Evolutionary conservation across 306 rosid genomes (phyloP).

Genomic region (Malus sieversii): DNA sequence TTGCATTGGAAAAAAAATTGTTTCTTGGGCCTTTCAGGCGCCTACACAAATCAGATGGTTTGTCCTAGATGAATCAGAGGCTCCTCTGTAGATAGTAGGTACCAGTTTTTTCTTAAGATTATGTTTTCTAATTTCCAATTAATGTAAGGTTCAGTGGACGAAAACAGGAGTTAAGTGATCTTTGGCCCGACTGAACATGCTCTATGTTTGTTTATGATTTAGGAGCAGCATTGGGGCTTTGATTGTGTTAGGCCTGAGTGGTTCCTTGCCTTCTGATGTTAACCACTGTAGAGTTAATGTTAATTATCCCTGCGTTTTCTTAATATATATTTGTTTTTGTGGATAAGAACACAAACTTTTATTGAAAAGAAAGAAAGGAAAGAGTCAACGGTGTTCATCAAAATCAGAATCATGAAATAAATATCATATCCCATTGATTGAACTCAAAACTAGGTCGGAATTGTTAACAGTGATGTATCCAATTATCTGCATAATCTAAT

Average conservation of each 20-base stretch:
- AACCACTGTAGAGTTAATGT: not conserved
- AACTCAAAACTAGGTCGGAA: not conserved
- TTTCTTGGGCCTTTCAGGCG: not conserved
- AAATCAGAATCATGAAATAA: not conserved
- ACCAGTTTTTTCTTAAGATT: not conserved
- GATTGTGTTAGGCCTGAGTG: not conserved
- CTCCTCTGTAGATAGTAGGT: not conserved
- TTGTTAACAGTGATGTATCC: not conserved
- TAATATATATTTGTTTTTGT: not conserved
- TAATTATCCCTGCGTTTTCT: not conserved
- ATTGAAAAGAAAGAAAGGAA: not conserved
- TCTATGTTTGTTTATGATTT: not conserved
- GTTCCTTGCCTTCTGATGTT: not conserved
- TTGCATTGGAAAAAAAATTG: not conserved
- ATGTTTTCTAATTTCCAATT: too few species aligned
- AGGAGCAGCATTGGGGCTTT: not conserved
- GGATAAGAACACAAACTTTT: not conserved
- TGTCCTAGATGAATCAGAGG: not conserved
- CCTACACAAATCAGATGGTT: not conserved
- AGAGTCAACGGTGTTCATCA: not conserved
- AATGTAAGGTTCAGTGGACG: too few species aligned
- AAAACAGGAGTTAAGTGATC: not conserved
- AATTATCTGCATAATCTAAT: not conserved
- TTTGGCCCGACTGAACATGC: not conserved
- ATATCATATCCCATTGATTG: not conserved